Evolutionary conservation across 768 basidiomycete species (phyloP).

Genomic region (Stropharia rugosoannulata): DNA sequence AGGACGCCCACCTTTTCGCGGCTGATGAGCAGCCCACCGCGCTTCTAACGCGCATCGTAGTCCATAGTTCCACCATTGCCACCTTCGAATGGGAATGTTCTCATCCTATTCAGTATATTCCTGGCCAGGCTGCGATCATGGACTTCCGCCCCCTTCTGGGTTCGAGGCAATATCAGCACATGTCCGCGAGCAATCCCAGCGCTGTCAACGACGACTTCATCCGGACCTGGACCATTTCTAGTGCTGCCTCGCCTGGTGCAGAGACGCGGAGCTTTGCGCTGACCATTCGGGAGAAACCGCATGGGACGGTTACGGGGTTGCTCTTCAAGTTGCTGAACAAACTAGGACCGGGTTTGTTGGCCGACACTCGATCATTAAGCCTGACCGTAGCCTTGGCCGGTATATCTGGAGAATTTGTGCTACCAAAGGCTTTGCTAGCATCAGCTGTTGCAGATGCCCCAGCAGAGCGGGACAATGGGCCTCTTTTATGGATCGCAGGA

Average conservation of each 20-base stretch:
- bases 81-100: conserved; percentile 51
- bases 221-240: conserved; percentile 64
- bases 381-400: conserved; percentile 49
- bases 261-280: conserved; percentile 26
- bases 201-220: conserved; percentile 60
- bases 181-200: conserved; percentile 42
- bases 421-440: conserved; percentile 15
- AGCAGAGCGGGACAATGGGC: conserved; percentile 7
- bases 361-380: conserved; percentile 35
- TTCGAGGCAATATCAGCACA: conserved; percentile 45
- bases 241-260: conserved; percentile 9
- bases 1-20: conserved; percentile 24
- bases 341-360: conserved; percentile 38
- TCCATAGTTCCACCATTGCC: conserved; percentile 49
- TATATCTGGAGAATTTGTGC: conserved; percentile 49
- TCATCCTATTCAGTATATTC: conserved; percentile 29
- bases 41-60: conserved; percentile 33
- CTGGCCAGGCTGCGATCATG: conserved; percentile 56
- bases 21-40: conserved; percentile 28
- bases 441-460: background rate
- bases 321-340: conserved; percentile 41
- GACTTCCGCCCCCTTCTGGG: conserved; percentile 55
- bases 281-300: conserved; percentile 55
- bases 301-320: conserved; percentile 54
- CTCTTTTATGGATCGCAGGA: conserved; percentile 58